phyloP scores from a whole-genome alignment of 176 grass and related monocot species.

The Carex littledalei region DNA sequence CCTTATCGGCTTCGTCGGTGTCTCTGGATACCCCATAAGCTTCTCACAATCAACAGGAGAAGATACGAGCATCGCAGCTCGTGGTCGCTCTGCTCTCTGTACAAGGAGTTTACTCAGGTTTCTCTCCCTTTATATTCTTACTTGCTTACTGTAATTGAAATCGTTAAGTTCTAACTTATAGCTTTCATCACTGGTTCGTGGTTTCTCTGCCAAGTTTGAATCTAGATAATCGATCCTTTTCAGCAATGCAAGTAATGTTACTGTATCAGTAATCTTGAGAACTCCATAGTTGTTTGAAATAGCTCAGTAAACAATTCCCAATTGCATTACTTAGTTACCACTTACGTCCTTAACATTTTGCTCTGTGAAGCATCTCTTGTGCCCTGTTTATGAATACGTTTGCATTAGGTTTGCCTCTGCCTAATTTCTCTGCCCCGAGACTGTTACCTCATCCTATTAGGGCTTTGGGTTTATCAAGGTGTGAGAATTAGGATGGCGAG shows the following conservation, averaged over 20 bases:
- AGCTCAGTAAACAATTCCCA: not conserved
- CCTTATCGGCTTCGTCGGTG: not conserved
- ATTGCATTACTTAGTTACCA: not conserved
- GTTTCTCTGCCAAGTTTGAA: not conserved
- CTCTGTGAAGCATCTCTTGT: not conserved
- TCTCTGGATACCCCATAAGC: not conserved
- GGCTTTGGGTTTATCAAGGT: not conserved
- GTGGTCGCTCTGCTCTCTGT: not conserved
- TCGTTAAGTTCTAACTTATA: not conserved
- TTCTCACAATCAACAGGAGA: not conserved
- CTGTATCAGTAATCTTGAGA: not conserved
- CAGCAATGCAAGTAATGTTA: not conserved
- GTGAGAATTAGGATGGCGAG: not conserved
- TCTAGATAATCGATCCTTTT: not conserved
- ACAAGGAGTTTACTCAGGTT: not conserved
- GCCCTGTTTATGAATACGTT: not conserved
- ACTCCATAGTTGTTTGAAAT: not conserved
- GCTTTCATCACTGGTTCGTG: not conserved
- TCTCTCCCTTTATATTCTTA: not conserved
- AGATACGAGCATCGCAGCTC: not conserved
- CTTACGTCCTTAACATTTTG: not conserved
- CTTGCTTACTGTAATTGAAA: not conserved
- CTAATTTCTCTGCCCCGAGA: not conserved
- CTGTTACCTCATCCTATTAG: not conserved
- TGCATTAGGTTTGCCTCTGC: not conserved